Base-by-base conservation (phyloP, 306 rosid genomes). In the Benincasa hispida region DNA sequence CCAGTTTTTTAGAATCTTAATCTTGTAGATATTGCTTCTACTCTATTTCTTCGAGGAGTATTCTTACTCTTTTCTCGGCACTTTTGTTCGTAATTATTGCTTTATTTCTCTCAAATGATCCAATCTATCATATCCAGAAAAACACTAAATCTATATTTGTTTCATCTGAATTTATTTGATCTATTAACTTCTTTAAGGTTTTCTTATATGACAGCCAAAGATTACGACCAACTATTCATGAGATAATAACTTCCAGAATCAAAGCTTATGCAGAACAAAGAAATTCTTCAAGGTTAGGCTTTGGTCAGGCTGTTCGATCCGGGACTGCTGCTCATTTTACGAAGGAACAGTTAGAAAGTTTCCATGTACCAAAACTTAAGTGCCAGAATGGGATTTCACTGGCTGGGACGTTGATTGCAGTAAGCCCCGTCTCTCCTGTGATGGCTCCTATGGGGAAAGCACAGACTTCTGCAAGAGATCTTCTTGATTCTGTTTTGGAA, bases 381-480 rank as follows among this genome's bases (percentile, higher is more conserved):
- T 89, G 83, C 78, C 92, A 88, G 85, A 89, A 95, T 88, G 99
- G 98, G 51, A 87, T 92, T 74, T 89, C 90, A 70, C 77, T 85
- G 21, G 82, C 88, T 81, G 99, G 98, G 81, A 82, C 92, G 59
- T 83, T 92, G 74, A 85, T 89, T 86, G 89, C 97, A 8, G 98
- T 88, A 55, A 95, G 99, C 89, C 99, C 99, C 35, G 99, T 95
- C 70, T 92, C 99, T 2, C 89, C 93, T 55, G 92, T 90, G 78
- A 95, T 95, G 99, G 96, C 97, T 81, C 99, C 99, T 25, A 77
- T 80, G 22, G 99, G 99, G 74, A 92, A 89, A 84, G 98, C 96
- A 6, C 99, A 95, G 88, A 85, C 83, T 75, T 85, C 91, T 17
- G 90, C 99, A 25, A 92, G 83, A 82, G 98, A 92, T 72, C 93